A percentile compares a stretch with the other conserved stretches of the same genome.
Evolutionary conservation across 2,329 filamentous ascomycete genomes (phyloP).

Genomic region (Colletotrichum tropicale): DNA sequence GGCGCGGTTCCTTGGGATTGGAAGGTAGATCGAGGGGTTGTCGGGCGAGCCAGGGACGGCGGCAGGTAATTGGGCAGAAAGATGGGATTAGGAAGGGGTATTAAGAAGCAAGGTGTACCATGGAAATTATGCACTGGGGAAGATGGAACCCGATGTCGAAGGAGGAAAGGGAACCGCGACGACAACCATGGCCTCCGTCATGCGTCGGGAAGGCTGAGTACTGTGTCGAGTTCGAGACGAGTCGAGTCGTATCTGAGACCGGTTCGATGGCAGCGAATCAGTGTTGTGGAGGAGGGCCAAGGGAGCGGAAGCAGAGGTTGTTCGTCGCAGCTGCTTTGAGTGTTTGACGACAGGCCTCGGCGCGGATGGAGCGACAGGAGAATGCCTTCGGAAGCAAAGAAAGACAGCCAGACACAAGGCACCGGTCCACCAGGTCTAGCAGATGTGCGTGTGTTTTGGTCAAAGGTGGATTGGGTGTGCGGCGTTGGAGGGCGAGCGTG

Average conservation of each 20-base stretch:
- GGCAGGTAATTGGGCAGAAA: not conserved
- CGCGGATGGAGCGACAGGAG: not conserved
- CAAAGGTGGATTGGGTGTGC: not conserved
- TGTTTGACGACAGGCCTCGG: not conserved
- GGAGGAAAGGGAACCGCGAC: slow-evolving; percentile 8
- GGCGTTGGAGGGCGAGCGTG: not conserved
- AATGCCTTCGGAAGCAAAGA: not conserved
- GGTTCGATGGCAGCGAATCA: not conserved
- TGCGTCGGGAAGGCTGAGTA: slow-evolving; percentile 14
- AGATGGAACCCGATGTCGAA: slow-evolving; percentile 15
- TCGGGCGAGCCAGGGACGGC: not conserved
- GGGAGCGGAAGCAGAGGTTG: not conserved
- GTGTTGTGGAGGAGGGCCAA: not conserved
- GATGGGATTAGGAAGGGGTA: slow-evolving; percentile 3
- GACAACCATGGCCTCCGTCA: slow-evolving; percentile 17
- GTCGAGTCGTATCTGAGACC: not conserved
- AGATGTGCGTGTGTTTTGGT: not conserved
- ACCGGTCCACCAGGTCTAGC: not conserved
- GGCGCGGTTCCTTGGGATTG: not conserved
- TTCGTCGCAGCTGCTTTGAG: not conserved
- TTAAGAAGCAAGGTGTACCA: not conserved
- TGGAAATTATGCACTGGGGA: slow-evolving; percentile 15
- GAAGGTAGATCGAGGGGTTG: slow-evolving; percentile 15
- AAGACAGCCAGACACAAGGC: not conserved
- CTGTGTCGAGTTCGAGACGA: slow-evolving; percentile 1